A percentile compares a stretch with the other conserved stretches of the same genome.
phyloP scores from a whole-genome alignment of 768 basidiomycete species.

The Tremella fuciformis region DNA sequence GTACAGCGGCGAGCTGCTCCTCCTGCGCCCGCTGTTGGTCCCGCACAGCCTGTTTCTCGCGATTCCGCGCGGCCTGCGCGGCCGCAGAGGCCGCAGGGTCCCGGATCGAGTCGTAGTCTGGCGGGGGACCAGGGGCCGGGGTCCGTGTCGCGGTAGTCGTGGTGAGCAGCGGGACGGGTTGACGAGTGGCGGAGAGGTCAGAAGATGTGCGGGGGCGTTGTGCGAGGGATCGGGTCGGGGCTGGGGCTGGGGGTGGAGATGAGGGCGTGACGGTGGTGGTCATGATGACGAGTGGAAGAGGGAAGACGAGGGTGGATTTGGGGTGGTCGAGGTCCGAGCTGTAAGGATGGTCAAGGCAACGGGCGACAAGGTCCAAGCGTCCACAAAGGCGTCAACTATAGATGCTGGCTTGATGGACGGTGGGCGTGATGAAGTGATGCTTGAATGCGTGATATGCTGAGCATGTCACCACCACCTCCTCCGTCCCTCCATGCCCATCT shows the following conservation, averaged over 20 bases:
- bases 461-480: too few relatives aligned
- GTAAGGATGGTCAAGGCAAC: too few relatives aligned
- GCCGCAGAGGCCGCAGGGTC: neutral
- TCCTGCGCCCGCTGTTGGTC: conserved; percentile 9
- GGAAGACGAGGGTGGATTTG: neutral
- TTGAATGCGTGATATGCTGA: too few relatives aligned
- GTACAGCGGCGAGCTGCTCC: conserved; percentile 1
- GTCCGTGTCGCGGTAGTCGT: too few relatives aligned
- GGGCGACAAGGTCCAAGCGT: too few relatives aligned
- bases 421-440: too few relatives aligned
- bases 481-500: too few relatives aligned
- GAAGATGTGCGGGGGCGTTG: neutral
- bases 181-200: neutral
- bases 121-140: neutral
- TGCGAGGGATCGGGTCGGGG: conserved; percentile 5
- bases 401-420: too few relatives aligned
- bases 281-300: neutral
- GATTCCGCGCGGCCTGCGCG: conserved; percentile 3
- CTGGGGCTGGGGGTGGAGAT: neutral
- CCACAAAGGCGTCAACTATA: too few relatives aligned
- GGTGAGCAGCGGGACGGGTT: neutral
- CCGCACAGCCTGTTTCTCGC: conserved; percentile 16
- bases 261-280: neutral
- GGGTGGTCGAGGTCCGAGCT: conserved; percentile 2
- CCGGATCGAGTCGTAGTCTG: conserved; percentile 1